phyloP scores from a whole-genome alignment of 139 green algal species.

The Trebouxia sp. region DNA sequence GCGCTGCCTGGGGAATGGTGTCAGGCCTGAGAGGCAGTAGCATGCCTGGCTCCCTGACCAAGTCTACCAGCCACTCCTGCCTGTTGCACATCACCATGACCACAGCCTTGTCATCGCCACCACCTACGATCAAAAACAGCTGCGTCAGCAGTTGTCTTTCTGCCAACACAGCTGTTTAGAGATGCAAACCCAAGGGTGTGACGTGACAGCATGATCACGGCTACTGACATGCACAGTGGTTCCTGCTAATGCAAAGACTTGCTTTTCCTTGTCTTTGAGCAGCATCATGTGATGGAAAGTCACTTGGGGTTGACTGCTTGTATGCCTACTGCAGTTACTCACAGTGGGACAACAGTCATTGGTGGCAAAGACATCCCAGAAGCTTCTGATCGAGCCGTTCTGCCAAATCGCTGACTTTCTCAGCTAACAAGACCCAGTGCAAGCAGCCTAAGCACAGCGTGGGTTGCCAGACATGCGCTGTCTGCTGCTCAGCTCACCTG shows the following conservation, averaged over 20 bases:
- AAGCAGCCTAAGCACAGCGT: not conserved
- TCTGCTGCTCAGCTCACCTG: not conserved
- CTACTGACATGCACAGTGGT: not conserved
- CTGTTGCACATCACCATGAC: slow-evolving; percentile 44
- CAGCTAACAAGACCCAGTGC: not conserved
- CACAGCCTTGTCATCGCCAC: slow-evolving; percentile 41
- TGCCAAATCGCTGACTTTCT: not conserved
- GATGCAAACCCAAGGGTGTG: not conserved
- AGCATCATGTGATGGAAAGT: not conserved
- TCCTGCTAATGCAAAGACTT: not conserved
- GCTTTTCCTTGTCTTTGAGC: too few relatives aligned
- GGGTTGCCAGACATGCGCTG: not conserved
- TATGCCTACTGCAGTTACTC: not conserved
- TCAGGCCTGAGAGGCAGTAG: slow-evolving; percentile 14
- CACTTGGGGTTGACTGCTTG: too few relatives aligned
- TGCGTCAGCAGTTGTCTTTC: not conserved
- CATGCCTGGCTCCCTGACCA: slow-evolving; percentile 55
- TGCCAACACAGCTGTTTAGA: not conserved
- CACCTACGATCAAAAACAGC: not conserved
- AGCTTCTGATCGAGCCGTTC: not conserved
- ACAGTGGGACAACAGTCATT: not conserved
- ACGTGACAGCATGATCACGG: not conserved
- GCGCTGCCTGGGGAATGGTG: not conserved
- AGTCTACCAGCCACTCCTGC: slow-evolving; percentile 53
- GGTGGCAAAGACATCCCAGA: not conserved